A percentile compares a stretch with the other conserved stretches of the same genome.
phyloP scores from a whole-genome alignment of 208 protist species.

The Trichomonas tenax region DNA sequence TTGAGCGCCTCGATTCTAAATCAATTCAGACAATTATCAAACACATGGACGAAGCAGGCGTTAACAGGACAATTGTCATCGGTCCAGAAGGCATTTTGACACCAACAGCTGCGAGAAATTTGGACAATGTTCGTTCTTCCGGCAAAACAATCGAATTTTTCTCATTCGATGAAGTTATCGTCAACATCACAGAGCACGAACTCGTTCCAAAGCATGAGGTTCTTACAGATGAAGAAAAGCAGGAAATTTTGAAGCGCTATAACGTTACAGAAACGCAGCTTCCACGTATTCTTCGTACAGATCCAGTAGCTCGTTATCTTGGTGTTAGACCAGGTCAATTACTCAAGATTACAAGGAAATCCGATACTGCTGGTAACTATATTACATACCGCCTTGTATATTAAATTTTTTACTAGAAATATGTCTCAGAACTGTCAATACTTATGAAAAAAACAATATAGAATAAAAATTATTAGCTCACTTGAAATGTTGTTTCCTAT shows the following conservation, averaged over 20 bases:
- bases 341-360: conserved; percentile 80
- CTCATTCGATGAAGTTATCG: conserved; percentile 71
- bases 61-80: not conserved
- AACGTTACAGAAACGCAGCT: conserved; percentile 76
- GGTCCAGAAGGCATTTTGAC: not conserved
- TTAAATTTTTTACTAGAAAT: conserved; percentile 35
- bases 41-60: not conserved
- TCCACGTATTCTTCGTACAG: conserved; percentile 70
- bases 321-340: conserved; percentile 62
- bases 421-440: not conserved
- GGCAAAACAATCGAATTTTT: conserved; percentile 64
- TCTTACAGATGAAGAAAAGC: conserved; percentile 53
- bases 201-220: conserved; percentile 79
- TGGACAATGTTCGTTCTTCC: not conserved
- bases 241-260: conserved; percentile 35
- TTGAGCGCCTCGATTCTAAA: not conserved
- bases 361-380: conserved; percentile 85
- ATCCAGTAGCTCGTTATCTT: conserved; percentile 85
- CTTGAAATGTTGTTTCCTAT: too few relatives aligned
- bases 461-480: not conserved
- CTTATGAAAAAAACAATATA: not conserved
- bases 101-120: not conserved
- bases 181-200: conserved; percentile 89
- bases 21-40: not conserved
- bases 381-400: conserved; percentile 88